These are phyloP conservation scores for Trichosporon ovoides DNA, from an alignment of 1,284 basidiomycete genomes.

Conservation along the genomic window DNA sequence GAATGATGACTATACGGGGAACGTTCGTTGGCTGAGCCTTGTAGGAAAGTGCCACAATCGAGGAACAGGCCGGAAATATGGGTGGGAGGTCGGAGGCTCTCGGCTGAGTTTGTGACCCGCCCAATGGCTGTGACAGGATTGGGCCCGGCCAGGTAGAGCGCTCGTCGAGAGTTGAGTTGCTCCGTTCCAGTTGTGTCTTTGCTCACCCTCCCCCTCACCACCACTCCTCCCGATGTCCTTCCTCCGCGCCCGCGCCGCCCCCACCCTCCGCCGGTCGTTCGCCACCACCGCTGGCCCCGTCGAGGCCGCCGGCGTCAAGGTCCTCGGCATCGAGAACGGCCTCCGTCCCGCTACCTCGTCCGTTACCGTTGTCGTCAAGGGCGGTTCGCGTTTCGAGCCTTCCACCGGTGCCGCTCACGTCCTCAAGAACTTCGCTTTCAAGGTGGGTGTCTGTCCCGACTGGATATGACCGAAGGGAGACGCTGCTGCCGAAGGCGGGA, in stretches of 20 bases:
- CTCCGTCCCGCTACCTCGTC: constrained; percentile 64
- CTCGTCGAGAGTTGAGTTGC: constrained; percentile 7
- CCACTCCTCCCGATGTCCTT: constrained; percentile 22
- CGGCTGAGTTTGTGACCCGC: constrained; percentile 4
- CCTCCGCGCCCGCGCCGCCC: constrained; percentile 23
- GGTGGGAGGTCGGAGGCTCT: neutral
- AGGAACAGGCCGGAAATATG: neutral
- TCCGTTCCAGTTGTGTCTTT: constrained; percentile 1
- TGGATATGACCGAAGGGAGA: neutral
- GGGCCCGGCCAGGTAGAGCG: neutral
- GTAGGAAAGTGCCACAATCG: neutral
- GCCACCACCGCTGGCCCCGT: constrained; percentile 61
- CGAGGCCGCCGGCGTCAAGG: constrained; percentile 71
- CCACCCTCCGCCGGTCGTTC: constrained; percentile 22
- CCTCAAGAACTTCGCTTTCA: constrained; percentile 95
- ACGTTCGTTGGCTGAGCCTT: neutral
- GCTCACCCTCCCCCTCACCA: constrained; percentile 11
- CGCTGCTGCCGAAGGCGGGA: too few species aligned
- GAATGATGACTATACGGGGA: neutral
- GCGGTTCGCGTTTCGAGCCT: constrained; percentile 78
- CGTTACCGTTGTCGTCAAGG: constrained; percentile 84
- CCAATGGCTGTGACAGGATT: constrained; percentile 1
- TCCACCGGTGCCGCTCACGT: constrained; percentile 82
- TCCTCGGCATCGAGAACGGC: constrained; percentile 73
- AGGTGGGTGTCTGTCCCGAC: constrained; percentile 56